phyloP scores from a whole-genome alignment of 352 stramenopile genomes.

The Sclerospora graminicola region DNA sequence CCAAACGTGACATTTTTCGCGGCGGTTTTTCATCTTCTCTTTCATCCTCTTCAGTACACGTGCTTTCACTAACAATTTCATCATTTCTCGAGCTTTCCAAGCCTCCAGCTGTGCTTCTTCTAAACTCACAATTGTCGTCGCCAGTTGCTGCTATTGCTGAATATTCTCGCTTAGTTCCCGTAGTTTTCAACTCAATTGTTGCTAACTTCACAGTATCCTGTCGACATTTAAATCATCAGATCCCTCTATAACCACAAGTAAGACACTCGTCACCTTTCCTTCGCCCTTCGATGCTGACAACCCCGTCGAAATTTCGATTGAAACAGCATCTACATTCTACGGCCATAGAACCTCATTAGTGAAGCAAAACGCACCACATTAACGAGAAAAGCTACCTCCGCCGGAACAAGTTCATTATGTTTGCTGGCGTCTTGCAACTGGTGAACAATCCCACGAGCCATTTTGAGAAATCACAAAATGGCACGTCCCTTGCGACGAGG shows the following conservation, averaged over 20 bases:
- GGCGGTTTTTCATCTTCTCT: slow-evolving; percentile 6
- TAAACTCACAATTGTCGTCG: not conserved
- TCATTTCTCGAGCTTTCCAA: slow-evolving; percentile 3
- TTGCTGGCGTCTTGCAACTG: slow-evolving; percentile 6
- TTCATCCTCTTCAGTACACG: not conserved
- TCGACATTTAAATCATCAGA: no score
- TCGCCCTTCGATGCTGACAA: slow-evolving; percentile 3
- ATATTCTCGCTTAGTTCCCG: slow-evolving; percentile 4
- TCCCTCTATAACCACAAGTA: no score
- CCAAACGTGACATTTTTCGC: slow-evolving; percentile 25
- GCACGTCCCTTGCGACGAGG: slow-evolving; percentile 2
- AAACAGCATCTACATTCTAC: slow-evolving; percentile 5
- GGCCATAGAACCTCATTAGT: no score
- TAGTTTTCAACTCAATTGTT: no score
- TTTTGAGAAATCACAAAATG: not conserved
- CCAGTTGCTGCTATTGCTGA: not conserved
- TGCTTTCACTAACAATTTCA: slow-evolving; percentile 3
- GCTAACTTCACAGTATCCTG: no score
- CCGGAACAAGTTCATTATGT: slow-evolving; percentile 1
- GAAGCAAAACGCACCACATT: no score
- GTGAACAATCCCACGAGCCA: not conserved
- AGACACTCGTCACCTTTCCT: slow-evolving; percentile 2
- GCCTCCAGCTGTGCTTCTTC: no score
- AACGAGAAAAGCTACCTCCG: slow-evolving; percentile 1
- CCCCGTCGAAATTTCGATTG: slow-evolving; percentile 1